These are phyloP conservation scores for Viola pubescens DNA, from an alignment of 441 rosid species.

Conservation along the genomic window DNA sequence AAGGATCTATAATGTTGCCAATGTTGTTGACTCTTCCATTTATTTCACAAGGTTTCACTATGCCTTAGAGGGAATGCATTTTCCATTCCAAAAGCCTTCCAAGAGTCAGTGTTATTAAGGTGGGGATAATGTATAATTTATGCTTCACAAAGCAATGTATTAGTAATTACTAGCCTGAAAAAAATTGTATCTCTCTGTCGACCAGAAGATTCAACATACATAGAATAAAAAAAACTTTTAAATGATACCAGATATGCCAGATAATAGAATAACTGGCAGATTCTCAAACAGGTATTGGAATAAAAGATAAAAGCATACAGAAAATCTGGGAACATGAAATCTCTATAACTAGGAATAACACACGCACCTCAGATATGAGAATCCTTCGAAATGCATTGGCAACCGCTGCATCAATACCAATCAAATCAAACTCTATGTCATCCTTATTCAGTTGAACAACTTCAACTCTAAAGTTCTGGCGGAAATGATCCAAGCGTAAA, in stretches of 20 bases:
- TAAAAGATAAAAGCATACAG: neutral
- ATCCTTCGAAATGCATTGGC: slow-evolving; percentile 93
- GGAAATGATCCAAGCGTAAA: slow-evolving; percentile 39
- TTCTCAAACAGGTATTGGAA: neutral
- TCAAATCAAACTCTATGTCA: slow-evolving; percentile 80
- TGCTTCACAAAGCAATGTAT: too few species aligned
- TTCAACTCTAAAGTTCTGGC: slow-evolving; percentile 51
- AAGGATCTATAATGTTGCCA: slow-evolving; percentile 1
- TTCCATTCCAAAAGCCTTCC: neutral
- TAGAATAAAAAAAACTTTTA: neutral
- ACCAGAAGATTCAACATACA: neutral
- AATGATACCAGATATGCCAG: neutral
- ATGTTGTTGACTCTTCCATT: neutral
- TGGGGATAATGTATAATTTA: too few species aligned
- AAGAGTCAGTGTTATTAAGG: neutral
- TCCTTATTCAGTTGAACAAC: slow-evolving; percentile 39
- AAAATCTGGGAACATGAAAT: neutral
- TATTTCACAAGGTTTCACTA: neutral
- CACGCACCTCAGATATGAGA: slow-evolving; percentile 74
- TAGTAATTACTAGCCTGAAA: too few species aligned
- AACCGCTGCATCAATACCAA: slow-evolving; percentile 70
- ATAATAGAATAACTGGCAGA: neutral
- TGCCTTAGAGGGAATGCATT: neutral
- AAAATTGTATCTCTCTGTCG: too few species aligned
- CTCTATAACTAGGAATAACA: neutral